These are phyloP conservation scores for Phytophthora pinifolia DNA, from an alignment of 352 stramenopile species.

Conservation along the genomic window DNA sequence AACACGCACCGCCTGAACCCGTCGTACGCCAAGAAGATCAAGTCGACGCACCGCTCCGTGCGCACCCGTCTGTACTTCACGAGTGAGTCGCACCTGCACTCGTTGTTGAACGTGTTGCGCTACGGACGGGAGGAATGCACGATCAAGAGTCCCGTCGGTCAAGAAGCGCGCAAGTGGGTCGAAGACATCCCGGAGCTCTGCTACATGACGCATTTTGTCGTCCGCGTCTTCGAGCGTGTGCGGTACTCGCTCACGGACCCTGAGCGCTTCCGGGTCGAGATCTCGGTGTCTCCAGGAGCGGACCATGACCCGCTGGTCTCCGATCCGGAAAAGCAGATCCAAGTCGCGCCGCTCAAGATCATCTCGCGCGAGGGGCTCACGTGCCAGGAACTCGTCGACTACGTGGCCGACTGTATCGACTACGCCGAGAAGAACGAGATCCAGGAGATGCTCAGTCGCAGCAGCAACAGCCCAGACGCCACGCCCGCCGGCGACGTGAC, in stretches of 20 bases:
- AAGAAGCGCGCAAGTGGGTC: slow-evolving; percentile 84
- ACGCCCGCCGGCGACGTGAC: slow-evolving; percentile 25
- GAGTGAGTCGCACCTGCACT: slow-evolving; percentile 98
- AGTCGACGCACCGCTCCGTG: slow-evolving; percentile 95
- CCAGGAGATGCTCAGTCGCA: slow-evolving; percentile 31
- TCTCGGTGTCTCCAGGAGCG: slow-evolving; percentile 81
- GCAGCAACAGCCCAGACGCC: slow-evolving; percentile 24
- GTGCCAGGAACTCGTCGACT: slow-evolving; percentile 86
- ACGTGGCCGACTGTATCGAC: slow-evolving; percentile 72
- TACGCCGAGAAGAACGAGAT: slow-evolving; percentile 71
- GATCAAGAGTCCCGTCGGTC: slow-evolving; percentile 53
- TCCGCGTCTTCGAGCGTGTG: slow-evolving; percentile 97
- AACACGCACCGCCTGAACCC: slow-evolving; percentile 83
- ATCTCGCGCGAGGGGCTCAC: slow-evolving; percentile 82
- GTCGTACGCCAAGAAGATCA: slow-evolving; percentile 85
- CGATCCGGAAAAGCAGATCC: slow-evolving; percentile 58
- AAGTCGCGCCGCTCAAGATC: slow-evolving; percentile 78
- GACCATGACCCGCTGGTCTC: slow-evolving; percentile 69
- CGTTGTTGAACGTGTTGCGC: slow-evolving; percentile 97
- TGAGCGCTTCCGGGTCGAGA: slow-evolving; percentile 82
- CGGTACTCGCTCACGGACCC: slow-evolving; percentile 64
- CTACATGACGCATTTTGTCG: slow-evolving; percentile 99
- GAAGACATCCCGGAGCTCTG: slow-evolving; percentile 95
- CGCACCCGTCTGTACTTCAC: slow-evolving; percentile 99
- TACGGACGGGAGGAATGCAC: slow-evolving; percentile 71